Evolutionary conservation across 495 filamentous ascomycete genomes (phyloP), one percentile per base, ranked within the genome.

Genomic region (Astrothelium macrocarpum): DNA sequence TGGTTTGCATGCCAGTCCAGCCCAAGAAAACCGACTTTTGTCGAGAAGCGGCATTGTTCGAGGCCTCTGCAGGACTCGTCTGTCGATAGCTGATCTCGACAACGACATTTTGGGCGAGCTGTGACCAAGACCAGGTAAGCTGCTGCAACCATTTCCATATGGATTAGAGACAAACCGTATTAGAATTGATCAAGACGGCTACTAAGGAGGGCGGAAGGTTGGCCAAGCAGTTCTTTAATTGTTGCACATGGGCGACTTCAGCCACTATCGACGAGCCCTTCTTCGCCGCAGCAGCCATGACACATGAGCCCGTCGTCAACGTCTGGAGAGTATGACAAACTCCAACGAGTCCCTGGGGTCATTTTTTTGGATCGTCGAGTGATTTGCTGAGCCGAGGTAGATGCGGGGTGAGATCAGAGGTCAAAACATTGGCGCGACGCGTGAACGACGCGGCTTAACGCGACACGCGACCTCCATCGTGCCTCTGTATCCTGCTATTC

Each of bases 1-100:
- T 91, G 80, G 91, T 96, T 66, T 88, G 86, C 90, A 97, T 94
- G 65, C 94, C 94, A 20, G 94, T 95, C 95, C 95, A 98, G 69
- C 94, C 94, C 53, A 94, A 78, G 67, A 86, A 95, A 67, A 91
- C 82, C 61, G 90, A 91, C 67, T 80, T 87, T 71, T 81, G 82
- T 29, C 78, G 74, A 60, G 77, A 77, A 71, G 75, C 71, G 70
- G 71, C 78, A 56, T 67, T 42, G 18, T 26, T 20, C 16, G 62
- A 66, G 20, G 45, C 34, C 7, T 34, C 29, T 23, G 67, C 60
- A 31, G 69, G 66, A 68, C 60, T 71, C 66, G 64, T 72, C 61
- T 73, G 70, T 32, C 74, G 71, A 63, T 71, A 78, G 32, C 66
- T 72, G 36, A 98, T 80, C 74, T 98, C 94, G 73, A 98, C 87